Evolutionary conservation across 371 early-diverging fungal genomes (phyloP), one percentile per base, ranked within the genome.

Genomic region (Saksenaea oblongispora): DNA sequence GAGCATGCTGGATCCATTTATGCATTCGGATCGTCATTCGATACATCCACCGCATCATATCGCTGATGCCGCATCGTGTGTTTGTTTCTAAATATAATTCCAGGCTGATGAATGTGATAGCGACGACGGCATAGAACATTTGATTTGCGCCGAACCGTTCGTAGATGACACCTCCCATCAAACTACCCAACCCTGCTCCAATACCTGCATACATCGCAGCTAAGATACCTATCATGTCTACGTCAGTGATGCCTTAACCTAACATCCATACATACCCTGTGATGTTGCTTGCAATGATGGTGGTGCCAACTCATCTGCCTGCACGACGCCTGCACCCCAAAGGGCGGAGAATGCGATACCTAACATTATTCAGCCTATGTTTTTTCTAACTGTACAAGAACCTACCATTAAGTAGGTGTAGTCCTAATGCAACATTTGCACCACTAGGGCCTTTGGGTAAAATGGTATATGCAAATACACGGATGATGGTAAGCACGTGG

Each of bases 171-270:
- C 83, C 83, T 14, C 80, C 83, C 47, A 82, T 64, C 15, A 82
- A 54, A 62, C 78, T 79, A 5, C 83, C 83, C 3, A 78, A 44
- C 1, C 83, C 83, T 17, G 83, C 76, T 27, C 83, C 83, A 2
- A 82, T 58, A 61, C 83, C 83, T 15, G 83, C 76, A 67, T 82
- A 82, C 79, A 82, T 79, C 17, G 83, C 83, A 24, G 83, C 83
- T 35, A 82, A 64, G 2, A 82, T 42, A 58, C 82, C 74, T 76
- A 59, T 24, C 17, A n/a, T n/a, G n/a, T 51, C 14, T 22, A 14
- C 34, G 8, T 31, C 10, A 31, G 37, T 1, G 31, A 24, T 11
- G 10, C 51, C 27, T 22, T 35, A 7, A n/a, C 24, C 8, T 28
- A 13, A 56, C 14, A 44, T 13, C 11, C 13, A 51, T 28, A 26